These are phyloP conservation scores for Drosera capensis DNA, from an alignment of 148 eudicot genomes.

Conservation along the genomic window DNA sequence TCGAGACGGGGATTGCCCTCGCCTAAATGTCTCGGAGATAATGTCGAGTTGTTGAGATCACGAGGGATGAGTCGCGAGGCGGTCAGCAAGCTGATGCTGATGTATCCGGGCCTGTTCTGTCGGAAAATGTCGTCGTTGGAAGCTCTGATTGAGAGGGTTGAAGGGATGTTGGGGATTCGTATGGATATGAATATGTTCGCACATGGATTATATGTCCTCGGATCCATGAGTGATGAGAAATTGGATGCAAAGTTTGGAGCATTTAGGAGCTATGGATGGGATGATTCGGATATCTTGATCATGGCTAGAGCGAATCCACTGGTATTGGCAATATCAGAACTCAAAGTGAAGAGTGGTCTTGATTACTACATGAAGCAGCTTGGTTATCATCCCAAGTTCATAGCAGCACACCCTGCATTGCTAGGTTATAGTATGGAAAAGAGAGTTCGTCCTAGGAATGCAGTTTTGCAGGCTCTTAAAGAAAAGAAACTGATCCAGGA, in stretches of 20 bases:
- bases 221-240: conserved; percentile 3
- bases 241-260: conserved; percentile 9
- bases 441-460: conserved; percentile 13
- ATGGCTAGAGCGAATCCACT: conserved; percentile 10
- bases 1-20: background rate
- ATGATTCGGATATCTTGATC: conserved; percentile 3
- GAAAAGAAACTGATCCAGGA: conserved; percentile 8
- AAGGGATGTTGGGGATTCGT: conserved; percentile 4
- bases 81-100: conserved; percentile 1
- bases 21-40: background rate
- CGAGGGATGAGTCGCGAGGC: conserved; percentile 2
- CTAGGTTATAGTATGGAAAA: conserved; percentile 11
- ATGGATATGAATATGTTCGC: conserved; percentile 2
- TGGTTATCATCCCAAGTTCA: conserved; percentile 10
- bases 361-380: conserved; percentile 13
- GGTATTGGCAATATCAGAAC: conserved; percentile 6
- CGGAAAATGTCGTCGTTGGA: conserved; percentile 7
- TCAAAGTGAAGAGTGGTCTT: conserved; percentile 5
- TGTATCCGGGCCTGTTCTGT: background rate
- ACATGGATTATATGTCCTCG: conserved; percentile 2
- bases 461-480: conserved; percentile 8
- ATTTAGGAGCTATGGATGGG: conserved; percentile 14
- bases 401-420: conserved; percentile 10
- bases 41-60: conserved; percentile 3
- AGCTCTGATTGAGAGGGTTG: conserved; percentile 4